phyloP scores from a whole-genome alignment of 225 moss, liverwort and hornwort species.

The Polytrichum formosum region DNA sequence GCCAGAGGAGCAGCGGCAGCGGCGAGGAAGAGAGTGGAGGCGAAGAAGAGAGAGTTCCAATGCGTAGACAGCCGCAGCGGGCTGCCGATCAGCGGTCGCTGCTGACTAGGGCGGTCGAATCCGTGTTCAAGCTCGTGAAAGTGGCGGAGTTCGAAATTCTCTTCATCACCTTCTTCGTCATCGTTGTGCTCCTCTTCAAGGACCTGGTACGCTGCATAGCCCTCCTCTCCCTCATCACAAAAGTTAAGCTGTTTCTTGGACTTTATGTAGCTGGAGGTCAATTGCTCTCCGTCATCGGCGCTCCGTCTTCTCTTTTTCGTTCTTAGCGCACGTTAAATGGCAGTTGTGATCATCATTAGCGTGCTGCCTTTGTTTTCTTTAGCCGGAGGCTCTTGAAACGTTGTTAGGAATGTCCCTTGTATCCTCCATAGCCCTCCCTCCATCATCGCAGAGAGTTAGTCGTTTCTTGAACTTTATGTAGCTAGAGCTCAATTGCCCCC shows the following conservation, averaged over 20 bases:
- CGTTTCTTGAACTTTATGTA: neutral
- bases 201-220: conserved; percentile 45
- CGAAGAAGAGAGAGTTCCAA: conserved; percentile 25
- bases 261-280: neutral
- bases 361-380: too few species aligned
- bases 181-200: conserved; percentile 62
- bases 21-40: conserved; percentile 21
- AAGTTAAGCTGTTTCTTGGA: neutral
- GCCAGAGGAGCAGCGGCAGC: conserved; percentile 12
- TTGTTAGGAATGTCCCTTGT: too few species aligned
- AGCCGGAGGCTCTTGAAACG: too few species aligned
- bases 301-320: too few species aligned
- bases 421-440: too few species aligned
- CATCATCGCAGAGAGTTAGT: too few species aligned
- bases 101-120: conserved; percentile 59
- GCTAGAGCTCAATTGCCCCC: too few species aligned
- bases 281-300: neutral
- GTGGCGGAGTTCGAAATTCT: conserved; percentile 85
- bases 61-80: conserved; percentile 68
- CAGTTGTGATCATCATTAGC: too few species aligned
- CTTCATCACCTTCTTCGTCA: conserved; percentile 69
- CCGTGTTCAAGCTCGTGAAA: conserved; percentile 61
- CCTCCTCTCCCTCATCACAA: neutral
- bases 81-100: conserved; percentile 57
- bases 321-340: too few species aligned